phyloP scores from a whole-genome alignment of 257 asterid genomes.

The Solanum tarapatanum region DNA sequence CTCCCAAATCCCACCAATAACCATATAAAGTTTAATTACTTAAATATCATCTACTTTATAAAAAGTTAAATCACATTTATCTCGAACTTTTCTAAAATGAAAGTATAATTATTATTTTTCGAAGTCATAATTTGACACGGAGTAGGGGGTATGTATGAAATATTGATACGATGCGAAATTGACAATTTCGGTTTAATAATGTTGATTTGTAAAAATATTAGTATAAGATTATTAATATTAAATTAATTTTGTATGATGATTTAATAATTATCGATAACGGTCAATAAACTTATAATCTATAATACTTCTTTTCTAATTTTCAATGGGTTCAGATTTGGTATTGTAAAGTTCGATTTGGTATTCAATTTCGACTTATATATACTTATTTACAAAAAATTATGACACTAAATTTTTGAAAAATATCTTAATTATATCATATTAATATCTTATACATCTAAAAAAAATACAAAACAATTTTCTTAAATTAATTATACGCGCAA shows the following conservation, averaged over 20 bases:
- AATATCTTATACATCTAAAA: background rate
- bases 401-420: fast-evolving
- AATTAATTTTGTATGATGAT: no score
- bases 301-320: no score
- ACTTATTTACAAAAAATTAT: no score
- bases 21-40: background rate
- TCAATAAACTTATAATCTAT: no score
- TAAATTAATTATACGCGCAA: background rate
- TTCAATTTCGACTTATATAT: background rate
- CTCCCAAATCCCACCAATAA: background rate
- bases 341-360: no score
- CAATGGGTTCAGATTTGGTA: no score
- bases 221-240: no score
- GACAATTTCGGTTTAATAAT: no score
- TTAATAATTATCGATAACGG: no score
- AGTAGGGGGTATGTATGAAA: background rate
- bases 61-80: background rate
- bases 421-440: no score
- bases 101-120: background rate
- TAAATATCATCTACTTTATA: background rate
- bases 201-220: background rate
- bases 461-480: no score
- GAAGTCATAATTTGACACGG: background rate
- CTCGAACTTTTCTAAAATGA: background rate
- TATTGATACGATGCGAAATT: background rate